Base-by-base conservation (phyloP, 148 eudicot genomes). In the Drosera capensis region DNA sequence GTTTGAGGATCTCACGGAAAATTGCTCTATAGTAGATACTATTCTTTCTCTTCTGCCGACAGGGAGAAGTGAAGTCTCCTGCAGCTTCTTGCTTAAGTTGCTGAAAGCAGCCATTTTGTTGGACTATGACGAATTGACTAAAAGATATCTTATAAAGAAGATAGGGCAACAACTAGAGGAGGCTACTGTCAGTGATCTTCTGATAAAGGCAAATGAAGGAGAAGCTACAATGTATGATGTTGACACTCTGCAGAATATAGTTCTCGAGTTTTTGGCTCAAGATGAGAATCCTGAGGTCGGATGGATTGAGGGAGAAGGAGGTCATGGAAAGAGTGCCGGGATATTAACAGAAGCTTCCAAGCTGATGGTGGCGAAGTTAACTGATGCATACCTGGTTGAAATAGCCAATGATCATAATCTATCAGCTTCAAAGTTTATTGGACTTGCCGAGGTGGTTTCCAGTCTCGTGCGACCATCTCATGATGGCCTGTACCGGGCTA, bases 281-380 rank as follows among this genome's bases (percentile, higher is more conserved):
- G 88, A 84, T 60, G 65, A 35, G 45, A 65, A 54, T 42, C 66
- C 54, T 46, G 76, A 64, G 31, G 62, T 49, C 44, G 65, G 52
- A 43, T 25, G 58, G 11, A 56, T 51, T 42, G 74, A 62, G 41
- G 65, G 17, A 11, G 55, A 66, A 19, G 78, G 71, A 51, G 68
- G 50, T 60, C 66, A 37, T 35, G 69, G 63, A 41, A 46, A 55
- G 7, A 63, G 56, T 41, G 62, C 67, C 0, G 78, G 95, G 37
- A 80, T 90, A 45, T 62, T 81, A 48, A 75, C 99, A 0, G 95
- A 84, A 64, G 99, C 93, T 40, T 84, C 99, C 1, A 84, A 78
- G 71, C 74, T 84, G 25, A 84, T 90, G 82, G 99, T 84, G 62
- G 99, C 74, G 21, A 90, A 84, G 71, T 67, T 81, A 43, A 71